phyloP scores from a whole-genome alignment of 2,329 filamentous ascomycete species.

The Penicillium sp. region DNA sequence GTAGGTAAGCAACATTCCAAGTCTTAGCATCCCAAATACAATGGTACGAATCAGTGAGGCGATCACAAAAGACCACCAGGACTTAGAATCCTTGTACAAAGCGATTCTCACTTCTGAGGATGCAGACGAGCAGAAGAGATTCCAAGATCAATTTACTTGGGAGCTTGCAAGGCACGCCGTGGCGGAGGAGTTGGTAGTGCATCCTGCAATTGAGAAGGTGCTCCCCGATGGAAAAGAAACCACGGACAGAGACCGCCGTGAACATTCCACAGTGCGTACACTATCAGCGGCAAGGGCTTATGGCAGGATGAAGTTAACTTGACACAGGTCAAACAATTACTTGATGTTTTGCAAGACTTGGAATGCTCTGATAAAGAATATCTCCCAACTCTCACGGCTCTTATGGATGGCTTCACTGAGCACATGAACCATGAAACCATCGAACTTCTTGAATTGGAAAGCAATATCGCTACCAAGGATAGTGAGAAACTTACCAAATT shows the following conservation, averaged over 20 bases:
- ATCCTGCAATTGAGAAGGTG: slow-evolving; percentile 56
- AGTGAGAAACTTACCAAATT: slow-evolving; percentile 43
- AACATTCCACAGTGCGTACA: slow-evolving; percentile 47
- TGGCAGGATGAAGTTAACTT: background rate
- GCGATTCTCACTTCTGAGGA: slow-evolving; percentile 45
- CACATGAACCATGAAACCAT: slow-evolving; percentile 56
- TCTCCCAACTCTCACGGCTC: slow-evolving; percentile 42
- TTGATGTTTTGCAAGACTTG: slow-evolving; percentile 54
- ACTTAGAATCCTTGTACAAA: slow-evolving; percentile 47
- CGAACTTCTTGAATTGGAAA: slow-evolving; percentile 54
- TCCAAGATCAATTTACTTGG: slow-evolving; percentile 56
- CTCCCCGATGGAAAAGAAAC: slow-evolving; percentile 50
- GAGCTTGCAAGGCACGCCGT: slow-evolving; percentile 55
- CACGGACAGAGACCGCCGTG: slow-evolving; percentile 51
- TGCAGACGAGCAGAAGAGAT: slow-evolving; percentile 46
- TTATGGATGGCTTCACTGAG: slow-evolving; percentile 47
- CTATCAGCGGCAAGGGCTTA: background rate
- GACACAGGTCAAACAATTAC: slow-evolving; percentile 52
- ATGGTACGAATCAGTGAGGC: slow-evolving; percentile 36
- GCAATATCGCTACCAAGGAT: slow-evolving; percentile 36
- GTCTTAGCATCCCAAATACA: background rate
- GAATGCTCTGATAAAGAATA: slow-evolving; percentile 45
- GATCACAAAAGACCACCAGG: slow-evolving; percentile 46
- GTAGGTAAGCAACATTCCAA: too few relatives aligned
- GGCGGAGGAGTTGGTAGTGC: slow-evolving; percentile 56